These are phyloP conservation scores for Xylaria scruposa DNA, from an alignment of 495 filamentous ascomycete genomes.

Conservation along the genomic window DNA sequence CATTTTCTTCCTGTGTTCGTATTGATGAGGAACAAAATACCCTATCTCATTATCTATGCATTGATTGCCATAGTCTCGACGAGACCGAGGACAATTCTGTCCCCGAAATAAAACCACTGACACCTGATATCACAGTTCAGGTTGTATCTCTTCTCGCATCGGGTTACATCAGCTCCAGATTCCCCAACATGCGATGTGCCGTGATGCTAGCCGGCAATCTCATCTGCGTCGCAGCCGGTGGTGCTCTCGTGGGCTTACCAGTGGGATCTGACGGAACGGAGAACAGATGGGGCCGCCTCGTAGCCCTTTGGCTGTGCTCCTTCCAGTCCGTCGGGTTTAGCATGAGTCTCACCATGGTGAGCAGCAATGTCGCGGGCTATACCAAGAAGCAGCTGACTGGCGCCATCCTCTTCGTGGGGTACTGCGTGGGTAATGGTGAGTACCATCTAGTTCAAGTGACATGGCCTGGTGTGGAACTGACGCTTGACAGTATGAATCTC, in stretches of 20 bases:
- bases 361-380: slow-evolving; percentile 60
- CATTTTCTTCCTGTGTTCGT: not conserved
- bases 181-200: slow-evolving; percentile 47
- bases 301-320: slow-evolving; percentile 53
- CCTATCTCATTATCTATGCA: not conserved
- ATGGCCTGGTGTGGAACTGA: too few relatives aligned
- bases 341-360: slow-evolving; percentile 49
- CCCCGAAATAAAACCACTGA: not conserved
- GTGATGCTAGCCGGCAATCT: slow-evolving; percentile 49
- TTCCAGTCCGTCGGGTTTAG: slow-evolving; percentile 52
- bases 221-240: slow-evolving; percentile 49
- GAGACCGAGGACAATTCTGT: not conserved
- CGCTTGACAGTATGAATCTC: slow-evolving; percentile 11
- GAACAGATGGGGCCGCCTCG: slow-evolving; percentile 61
- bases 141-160: slow-evolving; percentile 46
- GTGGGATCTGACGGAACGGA: slow-evolving; percentile 42
- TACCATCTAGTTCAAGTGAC: too few relatives aligned
- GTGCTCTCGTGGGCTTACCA: slow-evolving; percentile 42
- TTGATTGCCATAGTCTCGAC: not conserved
- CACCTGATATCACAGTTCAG: slow-evolving; percentile 35
- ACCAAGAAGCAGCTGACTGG: slow-evolving; percentile 64
- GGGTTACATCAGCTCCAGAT: slow-evolving; percentile 48
- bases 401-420: slow-evolving; percentile 58
- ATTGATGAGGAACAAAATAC: not conserved
- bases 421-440: slow-evolving; percentile 60